Conservation (phyloP, 2,329 filamentous ascomycete species). For the Clonostachys sp. region DNA sequence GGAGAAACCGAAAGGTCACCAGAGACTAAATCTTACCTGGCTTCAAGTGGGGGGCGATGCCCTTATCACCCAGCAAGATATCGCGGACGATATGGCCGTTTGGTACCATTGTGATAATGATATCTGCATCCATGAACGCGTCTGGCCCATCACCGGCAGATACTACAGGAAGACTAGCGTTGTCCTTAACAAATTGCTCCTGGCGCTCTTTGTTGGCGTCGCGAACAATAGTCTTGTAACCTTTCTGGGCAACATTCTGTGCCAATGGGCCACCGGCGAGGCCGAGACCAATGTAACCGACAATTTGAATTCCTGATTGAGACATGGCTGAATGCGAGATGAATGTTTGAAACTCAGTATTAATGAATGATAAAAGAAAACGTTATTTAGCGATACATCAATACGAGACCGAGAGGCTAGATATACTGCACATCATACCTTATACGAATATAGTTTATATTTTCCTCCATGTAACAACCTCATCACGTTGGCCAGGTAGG, state of each 20-base stretch:
- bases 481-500: no score
- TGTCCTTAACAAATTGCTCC: background rate
- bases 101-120: slow-evolving; percentile 1
- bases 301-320: background rate
- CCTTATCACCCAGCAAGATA: background rate
- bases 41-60: background rate
- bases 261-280: slow-evolving; percentile 1
- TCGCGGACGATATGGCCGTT: slow-evolving; percentile 1
- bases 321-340: background rate
- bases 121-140: background rate
- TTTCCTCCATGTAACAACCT: no score
- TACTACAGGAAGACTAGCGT: background rate
- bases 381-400: no score
- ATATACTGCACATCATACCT: no score
- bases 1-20: no score
- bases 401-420: no score
- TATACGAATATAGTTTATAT: no score
- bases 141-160: background rate
- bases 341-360: no score
- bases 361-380: no score
- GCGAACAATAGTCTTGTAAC: background rate
- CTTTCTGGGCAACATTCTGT: background rate
- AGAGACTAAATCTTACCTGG: background rate
- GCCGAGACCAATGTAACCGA: slow-evolving; percentile 1
- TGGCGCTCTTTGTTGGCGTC: background rate